A percentile compares a stretch with the other conserved stretches of the same genome.
These are phyloP conservation scores for Cucurbita moschata DNA, from an alignment of 306 rosid species.

Conservation along the genomic window DNA sequence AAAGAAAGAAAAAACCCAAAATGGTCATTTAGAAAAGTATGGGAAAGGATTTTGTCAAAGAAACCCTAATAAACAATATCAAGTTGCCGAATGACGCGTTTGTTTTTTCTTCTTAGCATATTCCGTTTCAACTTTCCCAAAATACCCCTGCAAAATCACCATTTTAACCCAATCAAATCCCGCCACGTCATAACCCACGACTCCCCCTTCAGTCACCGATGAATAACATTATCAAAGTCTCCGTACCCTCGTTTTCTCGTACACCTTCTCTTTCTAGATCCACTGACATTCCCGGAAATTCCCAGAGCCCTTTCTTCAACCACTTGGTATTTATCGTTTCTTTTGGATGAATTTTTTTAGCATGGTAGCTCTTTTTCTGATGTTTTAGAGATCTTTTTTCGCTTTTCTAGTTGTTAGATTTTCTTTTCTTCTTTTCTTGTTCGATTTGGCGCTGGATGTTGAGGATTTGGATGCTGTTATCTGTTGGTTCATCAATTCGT, in stretches of 20 bases:
- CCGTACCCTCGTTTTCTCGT: background rate
- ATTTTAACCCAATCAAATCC: background rate
- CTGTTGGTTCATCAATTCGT: background rate
- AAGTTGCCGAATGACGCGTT: background rate
- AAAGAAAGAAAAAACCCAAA: background rate
- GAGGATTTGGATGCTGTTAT: background rate
- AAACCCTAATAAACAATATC: background rate
- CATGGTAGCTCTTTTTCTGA: background rate
- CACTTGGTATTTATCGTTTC: background rate
- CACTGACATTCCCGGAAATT: constrained; percentile 12
- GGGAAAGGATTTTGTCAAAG: background rate
- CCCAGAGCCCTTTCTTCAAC: background rate
- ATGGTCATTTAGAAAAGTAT: background rate
- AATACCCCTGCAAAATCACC: background rate
- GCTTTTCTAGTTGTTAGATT: background rate
- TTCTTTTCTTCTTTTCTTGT: background rate
- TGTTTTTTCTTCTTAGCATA: background rate
- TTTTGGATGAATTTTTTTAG: background rate
- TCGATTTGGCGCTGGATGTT: background rate
- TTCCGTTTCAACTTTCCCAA: constrained; percentile 4
- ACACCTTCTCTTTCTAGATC: background rate
- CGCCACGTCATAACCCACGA: background rate
- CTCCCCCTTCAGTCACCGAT: background rate
- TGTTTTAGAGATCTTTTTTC: background rate
- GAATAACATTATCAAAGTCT: background rate